These are phyloP conservation scores for Silene latifolia DNA, from an alignment of 148 eudicot genomes.

Conservation along the genomic window DNA sequence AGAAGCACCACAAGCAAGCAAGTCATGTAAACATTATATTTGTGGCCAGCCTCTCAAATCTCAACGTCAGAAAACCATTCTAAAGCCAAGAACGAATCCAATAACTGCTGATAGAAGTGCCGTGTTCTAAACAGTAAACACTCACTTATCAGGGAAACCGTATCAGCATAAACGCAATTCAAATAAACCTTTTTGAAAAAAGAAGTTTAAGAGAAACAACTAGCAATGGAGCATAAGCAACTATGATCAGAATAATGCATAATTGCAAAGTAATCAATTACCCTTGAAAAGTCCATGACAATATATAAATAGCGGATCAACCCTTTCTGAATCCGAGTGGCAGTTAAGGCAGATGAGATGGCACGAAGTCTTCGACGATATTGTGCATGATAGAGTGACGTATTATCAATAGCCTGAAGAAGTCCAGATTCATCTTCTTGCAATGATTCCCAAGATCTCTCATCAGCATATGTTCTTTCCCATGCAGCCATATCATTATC, in stretches of 20 bases:
- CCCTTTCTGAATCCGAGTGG: slow-evolving; percentile 84
- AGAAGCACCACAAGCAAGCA: too few species aligned
- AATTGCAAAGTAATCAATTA: slow-evolving; percentile 31
- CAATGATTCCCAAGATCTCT: slow-evolving; percentile 85
- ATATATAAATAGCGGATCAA: slow-evolving; percentile 79
- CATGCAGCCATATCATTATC: slow-evolving; percentile 63
- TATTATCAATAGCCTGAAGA: slow-evolving; percentile 75
- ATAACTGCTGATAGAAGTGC: too few species aligned
- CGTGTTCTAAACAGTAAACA: too few species aligned
- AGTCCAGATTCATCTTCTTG: slow-evolving; percentile 93
- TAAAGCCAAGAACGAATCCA: background rate
- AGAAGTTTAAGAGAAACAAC: background rate
- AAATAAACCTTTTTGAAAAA: too few species aligned
- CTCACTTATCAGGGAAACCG: too few species aligned
- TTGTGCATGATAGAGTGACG: slow-evolving; percentile 67
- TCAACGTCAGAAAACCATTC: background rate
- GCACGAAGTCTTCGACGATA: slow-evolving; percentile 76
- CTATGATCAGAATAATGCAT: background rate
- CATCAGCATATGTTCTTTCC: slow-evolving; percentile 87
- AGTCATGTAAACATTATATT: background rate
- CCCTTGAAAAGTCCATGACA: slow-evolving; percentile 83
- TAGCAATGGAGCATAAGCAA: background rate
- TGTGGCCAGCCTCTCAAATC: background rate
- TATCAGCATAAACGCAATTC: too few species aligned
- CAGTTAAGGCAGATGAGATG: slow-evolving; percentile 43